phyloP scores from a whole-genome alignment of 768 basidiomycete genomes.

The Rossbeevera mucosa region DNA sequence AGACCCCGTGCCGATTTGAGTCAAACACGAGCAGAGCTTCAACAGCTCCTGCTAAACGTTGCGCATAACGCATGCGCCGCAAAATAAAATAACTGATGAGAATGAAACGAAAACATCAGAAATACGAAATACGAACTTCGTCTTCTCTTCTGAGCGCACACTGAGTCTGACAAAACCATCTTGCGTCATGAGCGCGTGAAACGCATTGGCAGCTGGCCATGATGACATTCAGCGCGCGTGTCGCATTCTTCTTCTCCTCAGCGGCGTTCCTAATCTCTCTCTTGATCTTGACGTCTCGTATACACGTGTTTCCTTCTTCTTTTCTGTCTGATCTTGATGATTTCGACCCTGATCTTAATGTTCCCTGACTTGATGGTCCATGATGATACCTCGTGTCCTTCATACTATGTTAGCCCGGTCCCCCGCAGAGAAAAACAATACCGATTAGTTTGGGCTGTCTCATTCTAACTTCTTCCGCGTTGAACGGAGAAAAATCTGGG shows the following conservation, averaged over 20 bases:
- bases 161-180: background rate
- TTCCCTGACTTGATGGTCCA: background rate
- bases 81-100: background rate
- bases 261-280: background rate
- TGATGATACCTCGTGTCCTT: background rate
- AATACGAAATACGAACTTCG: background rate
- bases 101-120: background rate
- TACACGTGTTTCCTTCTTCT: background rate
- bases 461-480: background rate
- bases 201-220: background rate
- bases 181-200: background rate
- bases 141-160: background rate
- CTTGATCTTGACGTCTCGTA: background rate
- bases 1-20: background rate
- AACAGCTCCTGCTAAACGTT: background rate
- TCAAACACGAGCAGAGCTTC: background rate
- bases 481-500: background rate
- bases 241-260: background rate
- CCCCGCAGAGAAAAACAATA: background rate
- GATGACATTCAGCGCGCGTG: background rate
- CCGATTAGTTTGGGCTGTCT: background rate
- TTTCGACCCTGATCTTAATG: background rate
- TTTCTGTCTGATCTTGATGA: background rate
- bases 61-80: background rate
- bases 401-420: background rate